phyloP scores from a whole-genome alignment of 2,329 filamentous ascomycete species.

The Talaromyces sp. region DNA sequence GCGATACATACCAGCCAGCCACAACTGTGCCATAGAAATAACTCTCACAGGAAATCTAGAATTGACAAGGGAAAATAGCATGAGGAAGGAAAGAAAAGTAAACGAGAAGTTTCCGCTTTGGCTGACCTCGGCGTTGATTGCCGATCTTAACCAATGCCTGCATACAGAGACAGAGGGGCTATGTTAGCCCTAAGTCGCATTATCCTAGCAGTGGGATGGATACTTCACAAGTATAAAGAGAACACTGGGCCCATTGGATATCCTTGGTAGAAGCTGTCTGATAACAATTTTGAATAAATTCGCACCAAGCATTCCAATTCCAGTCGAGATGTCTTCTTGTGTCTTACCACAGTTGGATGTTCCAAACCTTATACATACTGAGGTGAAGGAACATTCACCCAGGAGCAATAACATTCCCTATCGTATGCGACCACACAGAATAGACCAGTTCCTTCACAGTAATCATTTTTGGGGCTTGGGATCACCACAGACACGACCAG shows the following conservation, averaged over 20 bases:
- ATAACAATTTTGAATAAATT: too few relatives aligned
- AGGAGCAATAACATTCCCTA: neutral
- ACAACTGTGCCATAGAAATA: neutral
- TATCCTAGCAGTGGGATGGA: neutral
- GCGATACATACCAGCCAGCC: neutral
- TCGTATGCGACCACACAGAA: neutral
- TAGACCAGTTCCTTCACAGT: neutral
- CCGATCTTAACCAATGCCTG: neutral
- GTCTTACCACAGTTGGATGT: neutral
- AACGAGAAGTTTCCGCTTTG: neutral
- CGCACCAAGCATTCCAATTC: neutral
- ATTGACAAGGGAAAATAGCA: too few relatives aligned
- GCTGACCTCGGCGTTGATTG: neutral
- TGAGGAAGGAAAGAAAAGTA: too few relatives aligned
- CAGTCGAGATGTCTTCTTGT: neutral
- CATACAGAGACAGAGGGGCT: neutral
- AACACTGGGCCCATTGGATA: neutral
- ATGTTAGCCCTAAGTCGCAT: neutral
- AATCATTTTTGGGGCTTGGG: slow-evolving; percentile 2
- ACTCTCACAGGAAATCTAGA: neutral
- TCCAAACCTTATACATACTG: neutral
- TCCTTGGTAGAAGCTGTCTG: too few relatives aligned
- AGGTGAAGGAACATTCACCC: neutral
- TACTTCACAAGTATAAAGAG: neutral
- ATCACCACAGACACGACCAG: neutral